Evolutionary conservation across 1,284 basidiomycete genomes (phyloP).

Genomic region (Boletellus deceptivus): DNA sequence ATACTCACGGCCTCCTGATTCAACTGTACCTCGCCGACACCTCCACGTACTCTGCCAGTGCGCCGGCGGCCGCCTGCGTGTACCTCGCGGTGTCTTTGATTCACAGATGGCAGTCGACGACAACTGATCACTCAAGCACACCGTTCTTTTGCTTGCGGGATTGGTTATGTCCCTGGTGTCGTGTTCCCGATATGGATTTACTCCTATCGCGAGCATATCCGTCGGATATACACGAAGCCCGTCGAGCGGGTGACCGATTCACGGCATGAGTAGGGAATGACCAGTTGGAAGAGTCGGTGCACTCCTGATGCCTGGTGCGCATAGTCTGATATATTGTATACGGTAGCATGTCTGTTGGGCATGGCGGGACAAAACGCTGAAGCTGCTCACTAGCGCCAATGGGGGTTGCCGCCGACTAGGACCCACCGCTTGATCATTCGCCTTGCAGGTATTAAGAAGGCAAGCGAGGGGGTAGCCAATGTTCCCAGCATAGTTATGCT

Average conservation of each 20-base stretch:
- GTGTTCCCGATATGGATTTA: slow-evolving; percentile 50
- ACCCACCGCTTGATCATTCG: too few species aligned
- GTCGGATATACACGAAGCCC: slow-evolving; percentile 26
- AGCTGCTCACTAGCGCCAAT: too few species aligned
- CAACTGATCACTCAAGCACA: slow-evolving; percentile 46
- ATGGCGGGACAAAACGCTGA: too few species aligned
- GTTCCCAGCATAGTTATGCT: not conserved
- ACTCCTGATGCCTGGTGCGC: too few species aligned
- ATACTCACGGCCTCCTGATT: slow-evolving; percentile 54
- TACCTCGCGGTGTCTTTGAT: slow-evolving; percentile 13
- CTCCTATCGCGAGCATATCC: slow-evolving; percentile 31
- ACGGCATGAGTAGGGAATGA: too few species aligned
- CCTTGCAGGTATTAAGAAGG: not conserved
- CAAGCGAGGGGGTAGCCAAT: not conserved
- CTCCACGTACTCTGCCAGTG: slow-evolving; percentile 67
- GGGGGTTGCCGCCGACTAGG: too few species aligned
- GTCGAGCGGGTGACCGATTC: slow-evolving; percentile 12
- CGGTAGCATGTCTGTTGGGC: too few species aligned
- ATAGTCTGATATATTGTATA: too few species aligned
- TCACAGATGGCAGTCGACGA: not conserved
- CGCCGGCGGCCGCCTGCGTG: slow-evolving; percentile 65
- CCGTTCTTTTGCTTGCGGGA: slow-evolving; percentile 59
- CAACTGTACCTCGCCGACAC: slow-evolving; percentile 71
- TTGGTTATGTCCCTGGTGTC: slow-evolving; percentile 43
- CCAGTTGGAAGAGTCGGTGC: too few species aligned